phyloP scores from a whole-genome alignment of 2,329 filamentous ascomycete genomes.

The Gnomoniopsis smithogilvyi region DNA sequence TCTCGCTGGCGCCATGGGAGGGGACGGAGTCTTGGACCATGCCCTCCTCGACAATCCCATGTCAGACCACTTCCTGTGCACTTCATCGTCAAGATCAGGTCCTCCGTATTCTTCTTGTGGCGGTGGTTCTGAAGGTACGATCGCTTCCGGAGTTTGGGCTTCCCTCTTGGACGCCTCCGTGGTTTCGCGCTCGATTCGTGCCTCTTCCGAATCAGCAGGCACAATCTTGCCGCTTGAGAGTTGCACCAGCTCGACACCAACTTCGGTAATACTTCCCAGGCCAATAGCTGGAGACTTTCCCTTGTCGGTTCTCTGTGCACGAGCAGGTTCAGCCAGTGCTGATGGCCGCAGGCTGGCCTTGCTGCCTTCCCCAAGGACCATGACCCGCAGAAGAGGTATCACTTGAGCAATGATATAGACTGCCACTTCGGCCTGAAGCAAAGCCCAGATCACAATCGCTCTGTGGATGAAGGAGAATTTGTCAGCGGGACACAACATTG shows the following conservation, averaged over 20 bases:
- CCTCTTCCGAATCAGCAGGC: conserved; percentile 5
- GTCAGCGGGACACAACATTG: not conserved
- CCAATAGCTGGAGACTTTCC: not conserved
- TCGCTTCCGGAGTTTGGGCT: not conserved
- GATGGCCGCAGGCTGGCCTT: not conserved
- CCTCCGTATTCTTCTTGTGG: not conserved
- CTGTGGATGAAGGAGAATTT: not conserved
- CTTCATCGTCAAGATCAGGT: not conserved
- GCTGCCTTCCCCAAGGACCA: not conserved
- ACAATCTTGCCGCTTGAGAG: conserved; percentile 6
- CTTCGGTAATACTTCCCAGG: not conserved
- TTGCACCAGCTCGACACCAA: conserved; percentile 1
- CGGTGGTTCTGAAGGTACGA: not conserved
- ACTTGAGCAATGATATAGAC: conserved; percentile 5
- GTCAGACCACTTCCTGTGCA: conserved; percentile 5
- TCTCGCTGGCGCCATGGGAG: not conserved
- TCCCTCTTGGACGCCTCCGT: not conserved
- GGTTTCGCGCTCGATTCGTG: not conserved
- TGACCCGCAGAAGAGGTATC: conserved; percentile 1
- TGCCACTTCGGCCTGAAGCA: not conserved
- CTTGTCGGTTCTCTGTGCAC: not conserved
- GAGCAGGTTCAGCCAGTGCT: too few relatives aligned
- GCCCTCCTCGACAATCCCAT: conserved; percentile 6
- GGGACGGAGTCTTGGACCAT: conserved; percentile 2
- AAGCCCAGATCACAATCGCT: not conserved